Conservation (phyloP, 768 basidiomycete genomes). For the Rhodocollybia butyracea region DNA sequence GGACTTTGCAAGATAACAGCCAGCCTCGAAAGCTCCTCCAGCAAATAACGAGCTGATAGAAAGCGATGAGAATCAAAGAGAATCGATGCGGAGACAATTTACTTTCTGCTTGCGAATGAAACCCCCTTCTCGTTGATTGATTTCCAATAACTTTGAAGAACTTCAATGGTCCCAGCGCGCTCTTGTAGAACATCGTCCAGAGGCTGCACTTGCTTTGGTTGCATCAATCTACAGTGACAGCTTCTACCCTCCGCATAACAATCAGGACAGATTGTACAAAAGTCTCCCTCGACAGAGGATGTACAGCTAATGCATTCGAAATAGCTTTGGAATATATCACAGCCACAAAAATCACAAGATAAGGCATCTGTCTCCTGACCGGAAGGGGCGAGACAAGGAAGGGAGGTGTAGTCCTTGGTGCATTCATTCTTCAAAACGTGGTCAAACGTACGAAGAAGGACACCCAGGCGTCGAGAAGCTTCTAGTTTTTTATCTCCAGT, state of each 20-base stretch:
- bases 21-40: slow-evolving; percentile 24
- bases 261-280: slow-evolving; percentile 56
- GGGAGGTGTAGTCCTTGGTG: slow-evolving; percentile 18
- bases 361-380: neutral
- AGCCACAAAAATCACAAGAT: slow-evolving; percentile 75
- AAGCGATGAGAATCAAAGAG: neutral
- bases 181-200: slow-evolving; percentile 42
- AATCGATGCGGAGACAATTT: neutral
- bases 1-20: slow-evolving; percentile 21
- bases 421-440: slow-evolving; percentile 51
- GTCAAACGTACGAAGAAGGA: slow-evolving; percentile 31
- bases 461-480: neutral
- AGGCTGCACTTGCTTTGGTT: slow-evolving; percentile 53
- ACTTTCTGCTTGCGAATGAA: neutral
- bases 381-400: slow-evolving; percentile 22
- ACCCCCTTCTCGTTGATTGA: neutral
- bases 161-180: slow-evolving; percentile 29
- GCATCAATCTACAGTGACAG: slow-evolving; percentile 64
- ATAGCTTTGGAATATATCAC: slow-evolving; percentile 79
- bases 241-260: slow-evolving; percentile 79
- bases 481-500: too few species aligned
- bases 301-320: slow-evolving; percentile 51
- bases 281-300: slow-evolving; percentile 30
- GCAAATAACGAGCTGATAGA: neutral
- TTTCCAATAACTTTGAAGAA: slow-evolving; percentile 5